phyloP scores from a whole-genome alignment of 495 filamentous ascomycete genomes.

The Aspergillus diversus region DNA sequence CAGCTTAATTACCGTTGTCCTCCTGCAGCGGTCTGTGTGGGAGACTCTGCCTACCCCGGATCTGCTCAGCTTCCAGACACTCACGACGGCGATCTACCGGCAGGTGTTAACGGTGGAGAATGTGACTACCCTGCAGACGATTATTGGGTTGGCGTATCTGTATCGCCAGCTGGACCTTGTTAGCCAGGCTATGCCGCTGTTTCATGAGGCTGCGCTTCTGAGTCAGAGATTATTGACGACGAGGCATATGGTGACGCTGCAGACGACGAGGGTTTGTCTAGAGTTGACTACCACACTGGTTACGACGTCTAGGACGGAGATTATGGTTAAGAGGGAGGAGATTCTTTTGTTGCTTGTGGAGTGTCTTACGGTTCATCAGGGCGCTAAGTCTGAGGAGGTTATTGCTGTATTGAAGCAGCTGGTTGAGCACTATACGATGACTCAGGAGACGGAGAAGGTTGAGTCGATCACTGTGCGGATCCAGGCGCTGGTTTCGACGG shows the following conservation, averaged over 20 bases:
- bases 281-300: slow-evolving; percentile 34
- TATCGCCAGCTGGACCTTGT: slow-evolving; percentile 21
- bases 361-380: slow-evolving; percentile 42
- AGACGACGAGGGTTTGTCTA: slow-evolving; percentile 38
- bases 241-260: slow-evolving; percentile 37
- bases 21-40: slow-evolving; percentile 39
- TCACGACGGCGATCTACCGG: slow-evolving; percentile 34
- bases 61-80: slow-evolving; percentile 34
- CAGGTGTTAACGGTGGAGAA: slow-evolving; percentile 34
- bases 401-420: slow-evolving; percentile 34
- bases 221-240: slow-evolving; percentile 36
- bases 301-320: slow-evolving; percentile 38
- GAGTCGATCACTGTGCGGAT: slow-evolving; percentile 19
- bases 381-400: slow-evolving; percentile 39
- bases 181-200: slow-evolving; percentile 20
- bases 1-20: slow-evolving; percentile 30
- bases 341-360: slow-evolving; percentile 36
- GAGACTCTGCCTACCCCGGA: slow-evolving; percentile 34
- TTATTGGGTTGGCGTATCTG: slow-evolving; percentile 25
- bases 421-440: slow-evolving; percentile 37
- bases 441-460: slow-evolving; percentile 28
- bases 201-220: slow-evolving; percentile 31
- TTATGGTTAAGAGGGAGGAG: slow-evolving; percentile 43
- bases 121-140: slow-evolving; percentile 27
- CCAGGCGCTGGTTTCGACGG: slow-evolving; percentile 18